Conservation (phyloP, 129 eudicot species). For the Helichrysum umbraculigerum region DNA sequence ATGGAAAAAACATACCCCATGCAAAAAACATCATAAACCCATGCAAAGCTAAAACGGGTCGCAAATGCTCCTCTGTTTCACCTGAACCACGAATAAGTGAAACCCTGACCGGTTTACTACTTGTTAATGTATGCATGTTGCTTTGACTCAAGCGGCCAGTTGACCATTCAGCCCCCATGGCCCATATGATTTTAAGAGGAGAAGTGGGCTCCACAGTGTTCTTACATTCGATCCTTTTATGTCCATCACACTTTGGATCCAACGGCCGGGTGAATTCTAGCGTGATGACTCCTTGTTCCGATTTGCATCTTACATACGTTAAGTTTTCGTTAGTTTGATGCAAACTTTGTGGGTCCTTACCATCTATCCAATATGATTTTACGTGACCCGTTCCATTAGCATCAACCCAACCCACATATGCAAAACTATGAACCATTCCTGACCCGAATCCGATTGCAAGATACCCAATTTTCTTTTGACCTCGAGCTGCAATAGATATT, state of each 20-base stretch:
- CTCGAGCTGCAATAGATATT: slow-evolving; percentile 85
- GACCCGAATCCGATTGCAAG: slow-evolving; percentile 93
- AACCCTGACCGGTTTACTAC: slow-evolving; percentile 71
- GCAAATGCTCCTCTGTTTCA: slow-evolving; percentile 80
- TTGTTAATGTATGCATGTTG: slow-evolving; percentile 80
- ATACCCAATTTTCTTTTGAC: slow-evolving; percentile 87
- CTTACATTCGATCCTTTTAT: slow-evolving; percentile 62
- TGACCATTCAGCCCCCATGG: slow-evolving; percentile 91
- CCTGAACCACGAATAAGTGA: slow-evolving; percentile 77
- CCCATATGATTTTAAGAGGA: slow-evolving; percentile 82
- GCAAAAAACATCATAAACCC: slow-evolving; percentile 99
- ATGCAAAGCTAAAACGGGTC: slow-evolving; percentile 87
- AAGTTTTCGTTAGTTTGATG: slow-evolving; percentile 78
- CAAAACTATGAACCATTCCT: slow-evolving; percentile 80
- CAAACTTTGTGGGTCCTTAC: slow-evolving; percentile 52
- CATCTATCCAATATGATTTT: slow-evolving; percentile 79
- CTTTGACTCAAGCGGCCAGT: slow-evolving; percentile 53
- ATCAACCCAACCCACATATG: slow-evolving; percentile 94
- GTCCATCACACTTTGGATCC: slow-evolving; percentile 59
- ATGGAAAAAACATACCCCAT: slow-evolving; percentile 87
- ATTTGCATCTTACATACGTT: slow-evolving; percentile 84
- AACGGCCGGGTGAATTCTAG: slow-evolving; percentile 84
- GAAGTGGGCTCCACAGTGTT: slow-evolving; percentile 83
- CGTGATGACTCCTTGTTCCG: slow-evolving; percentile 84
- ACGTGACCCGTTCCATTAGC: slow-evolving; percentile 71